A percentile compares a stretch with the other conserved stretches of the same genome.
Evolutionary conservation across 1,139 yeast genomes (phyloP).

Genomic region (Sugiyamaella xylanicola): DNA sequence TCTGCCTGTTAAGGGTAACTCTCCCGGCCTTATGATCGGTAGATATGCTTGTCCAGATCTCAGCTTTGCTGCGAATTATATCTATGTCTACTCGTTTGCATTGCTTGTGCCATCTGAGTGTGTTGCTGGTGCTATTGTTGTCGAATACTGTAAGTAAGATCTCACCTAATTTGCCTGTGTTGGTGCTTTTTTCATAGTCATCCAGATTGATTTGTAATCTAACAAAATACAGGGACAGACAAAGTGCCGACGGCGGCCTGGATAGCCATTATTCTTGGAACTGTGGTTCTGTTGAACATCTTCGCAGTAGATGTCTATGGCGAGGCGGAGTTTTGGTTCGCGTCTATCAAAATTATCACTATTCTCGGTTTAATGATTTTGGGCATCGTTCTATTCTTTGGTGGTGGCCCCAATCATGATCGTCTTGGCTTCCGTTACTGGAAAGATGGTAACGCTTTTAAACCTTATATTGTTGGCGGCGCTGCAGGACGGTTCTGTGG

Average conservation of each 20-base stretch:
- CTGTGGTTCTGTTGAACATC: conserved; percentile 55
- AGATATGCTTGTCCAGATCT: conserved; percentile 54
- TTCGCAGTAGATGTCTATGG: conserved; percentile 68
- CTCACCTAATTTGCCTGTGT: too few relatives aligned
- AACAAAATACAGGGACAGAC: conserved; percentile 53
- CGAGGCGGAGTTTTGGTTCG: conserved; percentile 69
- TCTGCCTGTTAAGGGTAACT: conserved; percentile 48
- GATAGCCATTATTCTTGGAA: conserved; percentile 69
- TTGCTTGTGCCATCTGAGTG: conserved; percentile 68
- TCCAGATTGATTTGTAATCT: too few relatives aligned
- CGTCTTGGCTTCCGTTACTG: conserved; percentile 69
- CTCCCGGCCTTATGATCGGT: conserved; percentile 36
- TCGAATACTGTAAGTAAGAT: conserved; percentile 50
- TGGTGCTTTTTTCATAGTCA: too few relatives aligned
- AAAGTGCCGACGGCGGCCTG: conserved; percentile 74
- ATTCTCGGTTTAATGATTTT: conserved; percentile 70
- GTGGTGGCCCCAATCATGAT: conserved; percentile 68
- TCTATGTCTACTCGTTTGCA: conserved; percentile 84
- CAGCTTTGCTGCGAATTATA: conserved; percentile 82
- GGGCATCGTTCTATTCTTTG: conserved; percentile 70
- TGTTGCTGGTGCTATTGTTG: conserved; percentile 75
- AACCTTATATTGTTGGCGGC: conserved; percentile 48
- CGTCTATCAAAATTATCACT: conserved; percentile 67
- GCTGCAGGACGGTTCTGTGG: conserved; percentile 60
- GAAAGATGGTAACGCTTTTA: conserved; percentile 69